Evolutionary conservation across 768 basidiomycete species (phyloP), one percentile per base, ranked within the genome.

Genomic region (Collybiopsis luxurians): DNA sequence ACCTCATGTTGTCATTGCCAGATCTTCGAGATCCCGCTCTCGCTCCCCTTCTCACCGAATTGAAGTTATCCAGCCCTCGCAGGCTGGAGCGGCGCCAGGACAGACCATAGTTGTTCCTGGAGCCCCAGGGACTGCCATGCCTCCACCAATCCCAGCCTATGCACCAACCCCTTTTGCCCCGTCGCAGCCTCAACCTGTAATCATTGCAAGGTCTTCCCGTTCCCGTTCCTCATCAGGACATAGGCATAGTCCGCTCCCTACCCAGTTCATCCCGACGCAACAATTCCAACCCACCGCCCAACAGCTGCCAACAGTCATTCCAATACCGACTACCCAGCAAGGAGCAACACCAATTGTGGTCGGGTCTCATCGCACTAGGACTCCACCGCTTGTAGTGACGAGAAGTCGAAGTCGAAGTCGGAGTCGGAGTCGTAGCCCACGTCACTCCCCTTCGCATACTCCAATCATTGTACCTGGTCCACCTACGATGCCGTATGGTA

Each of bases 341-440:
- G 42, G n/a, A 40, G 17, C 42, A 27, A 36, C 24, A 31, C 53
- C 40, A 7, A 27, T 54, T 17, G 27, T 54, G 6, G 28, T 30
- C n/a, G 53, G 21, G n/a, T 54, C 53, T 26, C 27, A 24, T 7
- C 48, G 48, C 24, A 44, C 50, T 40, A 21, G 38, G 17, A 12
- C 31, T 5, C n/a, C 55, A 11, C 46, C 56, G 30, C 40, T 57
- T 12, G 11, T 57, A n/a, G 15, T 50, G 17, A 48, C 51, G 21
- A 50, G 58, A 36, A 60, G 62, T 59, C 52, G 58, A 23, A 66
- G 66, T 43, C 23, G 59, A 13, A 65, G 65, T 40, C 42, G 63
- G 26, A 63, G 62, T 56, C 53, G 57, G 23, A 66, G 66, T 40
- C 24, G 57, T 15, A 65, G 65, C 26, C 28, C 61, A 39, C 61